A percentile compares a stretch with the other conserved stretches of the same genome.
These are phyloP conservation scores for Colletotrichum theobromicola DNA, from an alignment of 2,329 filamentous ascomycete species.

Conservation along the genomic window DNA sequence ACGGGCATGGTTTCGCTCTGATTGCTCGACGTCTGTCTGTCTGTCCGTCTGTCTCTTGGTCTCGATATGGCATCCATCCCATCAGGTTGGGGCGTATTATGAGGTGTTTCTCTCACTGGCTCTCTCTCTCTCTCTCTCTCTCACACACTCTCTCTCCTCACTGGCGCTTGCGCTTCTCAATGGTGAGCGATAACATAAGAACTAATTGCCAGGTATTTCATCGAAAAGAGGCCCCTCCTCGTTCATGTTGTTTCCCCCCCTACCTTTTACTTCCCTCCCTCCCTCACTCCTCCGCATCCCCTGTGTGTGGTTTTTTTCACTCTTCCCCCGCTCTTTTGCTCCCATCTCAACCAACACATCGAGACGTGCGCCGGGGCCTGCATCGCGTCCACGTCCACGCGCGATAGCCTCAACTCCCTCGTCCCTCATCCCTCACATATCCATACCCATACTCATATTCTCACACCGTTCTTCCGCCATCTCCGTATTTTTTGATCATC, in stretches of 20 bases:
- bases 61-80: neutral
- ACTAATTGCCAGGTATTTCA: neutral
- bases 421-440: neutral
- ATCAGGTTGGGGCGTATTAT: neutral
- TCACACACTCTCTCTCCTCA: neutral
- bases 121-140: neutral
- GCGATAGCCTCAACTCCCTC: neutral
- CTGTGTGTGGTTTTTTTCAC: neutral
- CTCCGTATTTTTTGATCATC: neutral
- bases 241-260: neutral
- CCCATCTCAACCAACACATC: conserved; percentile 8
- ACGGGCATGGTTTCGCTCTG: neutral
- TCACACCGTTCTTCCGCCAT: neutral
- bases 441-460: neutral
- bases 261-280: neutral
- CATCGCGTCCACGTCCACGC: neutral
- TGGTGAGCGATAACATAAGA: neutral
- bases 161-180: neutral
- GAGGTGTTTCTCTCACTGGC: neutral
- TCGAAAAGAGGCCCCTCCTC: neutral
- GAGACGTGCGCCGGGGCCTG: neutral
- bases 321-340: conserved; percentile 12
- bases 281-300: neutral
- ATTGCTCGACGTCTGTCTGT: neutral
- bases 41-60: too few relatives aligned